A percentile compares a stretch with the other conserved stretches of the same genome.
These are phyloP conservation scores for Paracorniculantispora psalliotae DNA, from an alignment of 2,329 filamentous ascomycete genomes.

Conservation along the genomic window DNA sequence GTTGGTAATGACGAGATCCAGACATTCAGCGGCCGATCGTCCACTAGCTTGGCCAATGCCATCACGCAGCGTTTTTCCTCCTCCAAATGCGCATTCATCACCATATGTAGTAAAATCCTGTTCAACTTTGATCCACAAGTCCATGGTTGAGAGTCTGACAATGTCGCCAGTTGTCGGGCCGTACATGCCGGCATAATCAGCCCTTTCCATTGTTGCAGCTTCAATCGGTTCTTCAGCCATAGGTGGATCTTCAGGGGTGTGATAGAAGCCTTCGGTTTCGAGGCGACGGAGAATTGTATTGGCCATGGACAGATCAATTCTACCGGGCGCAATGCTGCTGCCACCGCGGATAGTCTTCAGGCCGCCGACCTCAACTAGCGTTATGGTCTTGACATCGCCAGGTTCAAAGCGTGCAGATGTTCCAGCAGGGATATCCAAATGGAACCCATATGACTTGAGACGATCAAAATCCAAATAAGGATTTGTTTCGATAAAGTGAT, in stretches of 20 bases:
- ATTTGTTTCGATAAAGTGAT: conserved; percentile 95
- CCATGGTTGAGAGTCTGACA: conserved; percentile 76
- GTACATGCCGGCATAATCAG: conserved; percentile 83
- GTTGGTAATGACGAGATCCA: conserved; percentile 86
- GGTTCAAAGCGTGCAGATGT: conserved; percentile 93
- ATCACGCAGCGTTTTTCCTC: conserved; percentile 87
- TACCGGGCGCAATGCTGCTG: conserved; percentile 71
- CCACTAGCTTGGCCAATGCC: conserved; percentile 93
- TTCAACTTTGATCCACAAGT: conserved; percentile 88
- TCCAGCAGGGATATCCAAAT: conserved; percentile 84
- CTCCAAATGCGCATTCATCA: conserved; percentile 93
- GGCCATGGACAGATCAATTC: conserved; percentile 58
- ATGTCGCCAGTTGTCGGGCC: conserved; percentile 85
- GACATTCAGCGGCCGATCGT: conserved; percentile 61
- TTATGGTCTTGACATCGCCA: conserved; percentile 85
- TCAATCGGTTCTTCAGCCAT: conserved; percentile 48
- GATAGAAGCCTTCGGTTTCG: conserved; percentile 70
- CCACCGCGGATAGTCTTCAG: conserved; percentile 76
- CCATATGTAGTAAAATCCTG: conserved; percentile 79
- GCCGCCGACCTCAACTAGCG: conserved; percentile 82
- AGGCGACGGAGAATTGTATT: conserved; percentile 64
- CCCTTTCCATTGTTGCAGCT: conserved; percentile 66
- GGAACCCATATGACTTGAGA: conserved; percentile 72
- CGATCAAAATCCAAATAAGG: conserved; percentile 86
- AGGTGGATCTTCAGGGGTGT: conserved; percentile 60